These are phyloP conservation scores for Pseudonitzschia delicatissima DNA, from an alignment of 108 stramenopile genomes.

Conservation along the genomic window DNA sequence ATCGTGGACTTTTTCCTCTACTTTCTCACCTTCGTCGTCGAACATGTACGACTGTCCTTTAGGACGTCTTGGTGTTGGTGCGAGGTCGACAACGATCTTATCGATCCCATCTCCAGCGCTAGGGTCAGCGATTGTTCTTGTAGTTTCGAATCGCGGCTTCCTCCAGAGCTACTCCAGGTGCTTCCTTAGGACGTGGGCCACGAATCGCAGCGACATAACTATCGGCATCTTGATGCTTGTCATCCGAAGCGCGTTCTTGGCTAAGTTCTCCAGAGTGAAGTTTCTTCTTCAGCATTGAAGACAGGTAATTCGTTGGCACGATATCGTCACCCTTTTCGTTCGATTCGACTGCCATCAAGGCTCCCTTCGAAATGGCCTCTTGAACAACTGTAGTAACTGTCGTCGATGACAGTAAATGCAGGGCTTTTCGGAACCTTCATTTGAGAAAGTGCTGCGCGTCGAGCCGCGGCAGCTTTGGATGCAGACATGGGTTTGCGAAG, in stretches of 20 bases:
- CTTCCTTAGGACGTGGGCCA: conserved; percentile 5
- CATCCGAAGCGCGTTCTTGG: not conserved
- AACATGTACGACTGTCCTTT: not conserved
- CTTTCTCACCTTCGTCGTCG: not conserved
- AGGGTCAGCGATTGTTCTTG: conserved; percentile 2
- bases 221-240: conserved; percentile 8
- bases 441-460: not conserved
- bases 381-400: conserved; percentile 9
- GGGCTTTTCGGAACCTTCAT: not conserved
- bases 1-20: not conserved
- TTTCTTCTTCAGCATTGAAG: conserved; percentile 13
- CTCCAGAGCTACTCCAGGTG: conserved; percentile 12
- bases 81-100: conserved; percentile 1
- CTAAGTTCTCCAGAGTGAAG: not conserved
- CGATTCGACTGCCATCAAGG: conserved; percentile 12
- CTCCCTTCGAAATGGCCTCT: conserved; percentile 20
- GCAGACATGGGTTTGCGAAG: not conserved
- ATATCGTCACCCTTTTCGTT: conserved; percentile 25
- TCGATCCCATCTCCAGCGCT: not conserved
- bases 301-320: conserved; percentile 12
- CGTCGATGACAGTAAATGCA: not conserved
- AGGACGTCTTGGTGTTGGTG: conserved; percentile 13
- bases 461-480: too few species aligned
- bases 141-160: conserved; percentile 11
- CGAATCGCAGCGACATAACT: conserved; percentile 18